A percentile compares a stretch with the other conserved stretches of the same genome.
phyloP scores from a whole-genome alignment of 345 rosid species.

The Brassica cretica region DNA sequence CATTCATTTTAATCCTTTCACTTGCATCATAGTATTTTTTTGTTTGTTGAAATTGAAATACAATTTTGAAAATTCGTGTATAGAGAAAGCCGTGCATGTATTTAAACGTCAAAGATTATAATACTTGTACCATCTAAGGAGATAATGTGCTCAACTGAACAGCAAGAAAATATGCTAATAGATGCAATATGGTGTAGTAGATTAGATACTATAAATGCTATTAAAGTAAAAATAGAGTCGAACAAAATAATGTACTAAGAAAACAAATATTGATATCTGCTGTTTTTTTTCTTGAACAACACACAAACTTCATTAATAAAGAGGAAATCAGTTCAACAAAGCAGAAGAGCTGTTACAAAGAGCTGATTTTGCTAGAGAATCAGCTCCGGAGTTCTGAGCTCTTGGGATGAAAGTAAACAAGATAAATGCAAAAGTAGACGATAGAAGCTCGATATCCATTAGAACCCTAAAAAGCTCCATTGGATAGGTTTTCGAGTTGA shows the following conservation, averaged over 20 bases:
- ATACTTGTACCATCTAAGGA: neutral
- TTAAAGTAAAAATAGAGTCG: neutral
- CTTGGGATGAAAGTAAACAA: too few relatives aligned
- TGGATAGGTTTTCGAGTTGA: too few relatives aligned
- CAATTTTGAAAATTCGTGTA: neutral
- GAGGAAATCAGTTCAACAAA: too few relatives aligned
- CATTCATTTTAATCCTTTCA: neutral
- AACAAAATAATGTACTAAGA: neutral
- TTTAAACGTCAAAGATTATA: neutral
- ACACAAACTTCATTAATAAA: too few relatives aligned
- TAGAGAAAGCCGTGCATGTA: neutral
- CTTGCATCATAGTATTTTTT: neutral
- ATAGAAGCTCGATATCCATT: too few relatives aligned
- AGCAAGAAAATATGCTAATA: neutral
- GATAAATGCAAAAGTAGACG: too few relatives aligned
- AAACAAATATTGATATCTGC: neutral
- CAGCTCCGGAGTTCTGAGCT: too few relatives aligned
- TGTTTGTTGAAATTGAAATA: too few relatives aligned
- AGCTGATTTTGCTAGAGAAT: too few relatives aligned
- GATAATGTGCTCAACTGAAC: neutral
- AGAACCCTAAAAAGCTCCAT: too few relatives aligned
- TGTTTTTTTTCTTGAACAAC: neutral
- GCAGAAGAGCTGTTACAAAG: too few relatives aligned
- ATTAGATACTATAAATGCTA: neutral
- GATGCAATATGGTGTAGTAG: neutral